phyloP scores from a whole-genome alignment of 179 eudicot genomes.

The Nepenthes alata region DNA sequence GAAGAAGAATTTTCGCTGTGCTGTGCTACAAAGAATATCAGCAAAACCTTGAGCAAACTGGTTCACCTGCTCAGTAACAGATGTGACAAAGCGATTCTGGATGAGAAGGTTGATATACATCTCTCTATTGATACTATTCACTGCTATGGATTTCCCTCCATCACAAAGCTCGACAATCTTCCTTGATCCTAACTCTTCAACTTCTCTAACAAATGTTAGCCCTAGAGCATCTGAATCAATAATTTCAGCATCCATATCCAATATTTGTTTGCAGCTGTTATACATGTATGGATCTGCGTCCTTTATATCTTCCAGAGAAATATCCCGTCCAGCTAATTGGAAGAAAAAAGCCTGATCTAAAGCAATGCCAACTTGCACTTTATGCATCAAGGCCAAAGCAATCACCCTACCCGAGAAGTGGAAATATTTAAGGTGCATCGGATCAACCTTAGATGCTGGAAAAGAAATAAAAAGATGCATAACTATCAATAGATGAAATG shows the following conservation, averaged over 20 bases:
- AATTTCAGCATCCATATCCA: constrained; percentile 72
- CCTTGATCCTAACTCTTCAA: constrained; percentile 65
- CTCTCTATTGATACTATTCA: constrained; percentile 63
- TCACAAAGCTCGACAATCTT: constrained; percentile 64
- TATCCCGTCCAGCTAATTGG: constrained; percentile 52
- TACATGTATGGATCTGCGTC: constrained; percentile 82
- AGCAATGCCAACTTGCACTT: constrained; percentile 72
- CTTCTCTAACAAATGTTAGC: constrained; percentile 71
- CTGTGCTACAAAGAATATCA: constrained; percentile 42
- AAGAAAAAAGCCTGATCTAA: constrained; percentile 67
- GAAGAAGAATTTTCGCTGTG: constrained; percentile 31
- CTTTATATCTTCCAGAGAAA: constrained; percentile 63
- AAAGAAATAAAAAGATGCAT: constrained; percentile 10
- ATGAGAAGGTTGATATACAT: constrained; percentile 57
- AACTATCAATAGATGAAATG: constrained; percentile 4
- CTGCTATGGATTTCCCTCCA: constrained; percentile 43
- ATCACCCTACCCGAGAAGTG: constrained; percentile 71
- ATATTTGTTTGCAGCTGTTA: constrained; percentile 74
- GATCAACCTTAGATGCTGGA: constrained; percentile 90
- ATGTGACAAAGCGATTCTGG: constrained; percentile 54
- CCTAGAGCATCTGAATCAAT: constrained; percentile 79
- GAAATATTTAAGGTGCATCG: constrained; percentile 68
- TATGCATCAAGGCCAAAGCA: constrained; percentile 84
- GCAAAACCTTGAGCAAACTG: constrained; percentile 63
- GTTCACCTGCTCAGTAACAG: constrained; percentile 48